Evolutionary conservation across 345 rosid species (phyloP).

Genomic region (Rubroshorea leprosula): DNA sequence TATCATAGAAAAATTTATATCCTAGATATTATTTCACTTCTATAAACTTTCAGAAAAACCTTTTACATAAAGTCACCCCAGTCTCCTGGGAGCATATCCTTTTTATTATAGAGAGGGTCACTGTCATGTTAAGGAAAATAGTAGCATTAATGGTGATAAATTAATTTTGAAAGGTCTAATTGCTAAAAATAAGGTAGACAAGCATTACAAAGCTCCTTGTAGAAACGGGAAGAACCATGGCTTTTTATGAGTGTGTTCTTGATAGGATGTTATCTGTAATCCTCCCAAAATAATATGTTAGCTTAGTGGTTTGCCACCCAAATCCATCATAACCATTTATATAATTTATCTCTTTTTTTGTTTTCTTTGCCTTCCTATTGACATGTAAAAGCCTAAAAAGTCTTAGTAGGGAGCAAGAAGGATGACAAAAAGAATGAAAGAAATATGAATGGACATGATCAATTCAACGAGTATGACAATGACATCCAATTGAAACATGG

Average conservation of each 20-base stretch:
- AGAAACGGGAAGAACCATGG: neutral
- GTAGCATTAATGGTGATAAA: neutral
- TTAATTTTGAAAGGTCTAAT: neutral
- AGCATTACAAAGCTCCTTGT: constrained; percentile 7
- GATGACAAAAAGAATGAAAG: neutral
- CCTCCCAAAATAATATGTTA: constrained; percentile 13
- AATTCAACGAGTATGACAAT: constrained; percentile 17
- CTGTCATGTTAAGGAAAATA: neutral
- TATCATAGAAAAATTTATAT: neutral
- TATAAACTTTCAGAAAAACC: neutral
- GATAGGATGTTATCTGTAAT: neutral
- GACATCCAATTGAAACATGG: constrained; percentile 13
- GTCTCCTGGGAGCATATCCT: neutral
- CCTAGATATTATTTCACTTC: neutral
- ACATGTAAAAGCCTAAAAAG: neutral
- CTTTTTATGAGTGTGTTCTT: constrained; percentile 9
- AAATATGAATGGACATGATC: constrained; percentile 18
- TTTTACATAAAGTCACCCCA: too few species aligned
- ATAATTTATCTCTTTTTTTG: constrained; percentile 8
- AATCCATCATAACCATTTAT: neutral
- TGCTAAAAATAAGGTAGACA: constrained; percentile 3
- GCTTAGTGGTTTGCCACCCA: constrained; percentile 18
- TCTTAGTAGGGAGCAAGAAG: neutral
- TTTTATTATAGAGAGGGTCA: neutral
- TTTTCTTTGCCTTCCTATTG: neutral